Percentiles rank a stretch among this genome's conserved stretches.
Conservation (phyloP, 2,329 filamentous ascomycete genomes). For the Huntiella decipiens region DNA sequence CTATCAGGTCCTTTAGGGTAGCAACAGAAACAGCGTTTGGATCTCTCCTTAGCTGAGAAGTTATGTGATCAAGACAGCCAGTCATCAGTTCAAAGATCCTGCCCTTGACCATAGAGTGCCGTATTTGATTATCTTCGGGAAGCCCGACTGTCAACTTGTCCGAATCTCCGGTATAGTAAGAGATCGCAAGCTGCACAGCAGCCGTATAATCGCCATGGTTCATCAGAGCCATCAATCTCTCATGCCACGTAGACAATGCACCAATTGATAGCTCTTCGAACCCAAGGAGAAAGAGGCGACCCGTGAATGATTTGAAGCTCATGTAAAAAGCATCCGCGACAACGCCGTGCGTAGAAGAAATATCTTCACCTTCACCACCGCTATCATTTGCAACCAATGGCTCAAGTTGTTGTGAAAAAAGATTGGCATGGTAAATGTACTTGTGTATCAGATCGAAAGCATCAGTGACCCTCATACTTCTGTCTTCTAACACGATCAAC, state of each 20-base stretch:
- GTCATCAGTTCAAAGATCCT: conserved; percentile 86
- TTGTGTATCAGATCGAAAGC: conserved; percentile 82
- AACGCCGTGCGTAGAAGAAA: conserved; percentile 80
- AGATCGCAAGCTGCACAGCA: conserved; percentile 75
- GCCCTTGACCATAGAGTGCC: conserved; percentile 69
- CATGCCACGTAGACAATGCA: conserved; percentile 89
- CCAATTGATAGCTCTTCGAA: conserved; percentile 86
- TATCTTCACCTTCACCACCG: conserved; percentile 36
- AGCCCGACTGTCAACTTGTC: conserved; percentile 88
- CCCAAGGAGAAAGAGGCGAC: conserved; percentile 77
- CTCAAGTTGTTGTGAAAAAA: conserved; percentile 77
- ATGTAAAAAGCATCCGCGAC: conserved; percentile 96
- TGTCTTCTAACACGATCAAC: conserved; percentile 80
- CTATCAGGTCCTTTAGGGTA: conserved; percentile 40
- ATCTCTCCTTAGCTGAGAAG: conserved; percentile 1
- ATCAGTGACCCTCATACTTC: conserved; percentile 75
- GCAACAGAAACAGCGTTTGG: conserved; percentile 1
- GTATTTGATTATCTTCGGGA: conserved; percentile 57
- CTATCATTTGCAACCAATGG: conserved; percentile 72
- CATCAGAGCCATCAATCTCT: conserved; percentile 82
- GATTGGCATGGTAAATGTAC: conserved; percentile 76
- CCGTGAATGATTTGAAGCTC: conserved; percentile 93
- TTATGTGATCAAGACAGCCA: conserved; percentile 64
- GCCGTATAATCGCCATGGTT: conserved; percentile 90
- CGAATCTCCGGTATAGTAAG: conserved; percentile 79